A percentile compares a stretch with the other conserved stretches of the same genome.
phyloP scores from a whole-genome alignment of 805 yeast genomes.

The Suhomyces sp. region DNA sequence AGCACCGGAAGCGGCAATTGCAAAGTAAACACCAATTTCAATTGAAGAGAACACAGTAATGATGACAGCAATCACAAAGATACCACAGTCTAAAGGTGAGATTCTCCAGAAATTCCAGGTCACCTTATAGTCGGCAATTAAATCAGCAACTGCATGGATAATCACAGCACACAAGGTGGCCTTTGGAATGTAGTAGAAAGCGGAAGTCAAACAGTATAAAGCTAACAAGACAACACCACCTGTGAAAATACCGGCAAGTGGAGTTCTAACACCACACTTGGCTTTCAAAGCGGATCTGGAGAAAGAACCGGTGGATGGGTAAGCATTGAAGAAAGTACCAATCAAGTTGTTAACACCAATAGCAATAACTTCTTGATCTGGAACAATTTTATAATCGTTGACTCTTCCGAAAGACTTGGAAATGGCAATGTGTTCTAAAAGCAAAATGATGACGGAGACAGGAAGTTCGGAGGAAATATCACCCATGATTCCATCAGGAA shows the following conservation, averaged over 20 bases:
- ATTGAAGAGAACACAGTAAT: conserved; percentile 76
- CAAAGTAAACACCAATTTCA: conserved; percentile 89
- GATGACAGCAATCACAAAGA: conserved; percentile 70
- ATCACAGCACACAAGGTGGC: conserved; percentile 86
- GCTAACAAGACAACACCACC: conserved; percentile 89
- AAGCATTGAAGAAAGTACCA: conserved; percentile 90
- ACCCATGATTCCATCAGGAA: conserved; percentile 58
- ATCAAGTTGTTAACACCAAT: conserved; percentile 88
- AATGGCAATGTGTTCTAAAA: conserved; percentile 90
- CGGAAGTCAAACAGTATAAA: conserved; percentile 75
- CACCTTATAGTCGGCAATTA: conserved; percentile 67
- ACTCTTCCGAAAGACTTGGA: conserved; percentile 91
- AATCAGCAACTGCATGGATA: conserved; percentile 89
- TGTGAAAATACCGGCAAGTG: conserved; percentile 86
- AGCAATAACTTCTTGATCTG: conserved; percentile 92
- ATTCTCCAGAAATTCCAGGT: conserved; percentile 70
- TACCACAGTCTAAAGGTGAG: conserved; percentile 70
- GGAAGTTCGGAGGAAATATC: conserved; percentile 78
- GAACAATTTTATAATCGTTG: conserved; percentile 85
- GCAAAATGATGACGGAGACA: conserved; percentile 76
- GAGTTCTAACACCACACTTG: conserved; percentile 94
- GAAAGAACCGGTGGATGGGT: conserved; percentile 95
- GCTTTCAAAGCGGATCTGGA: conserved; percentile 92
- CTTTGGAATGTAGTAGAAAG: conserved; percentile 87
- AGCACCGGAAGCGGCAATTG: conserved; percentile 81